Base-by-base conservation (phyloP, 345 rosid species). In the Eucalyptus urophylla region DNA sequence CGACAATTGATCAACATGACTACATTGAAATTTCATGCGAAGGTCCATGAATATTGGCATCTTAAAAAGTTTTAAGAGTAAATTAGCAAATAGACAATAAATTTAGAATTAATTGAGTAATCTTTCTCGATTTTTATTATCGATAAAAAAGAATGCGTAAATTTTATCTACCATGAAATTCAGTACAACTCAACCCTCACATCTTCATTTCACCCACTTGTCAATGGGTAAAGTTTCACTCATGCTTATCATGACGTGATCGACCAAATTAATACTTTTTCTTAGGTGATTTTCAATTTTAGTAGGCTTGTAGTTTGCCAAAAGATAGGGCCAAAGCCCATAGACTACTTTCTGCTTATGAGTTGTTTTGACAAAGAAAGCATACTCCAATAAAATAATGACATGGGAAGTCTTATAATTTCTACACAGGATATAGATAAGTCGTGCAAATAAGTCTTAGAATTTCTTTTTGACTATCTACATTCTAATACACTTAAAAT, bases 1-100 rank as follows among this genome's bases (percentile, higher is more conserved):
- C 2, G 1, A 5, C 13, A 69, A 33, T 69, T 33, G 4, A 1
- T 3, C 2, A 4, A 33, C 8, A 33, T 9, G 12, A 17, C 3
- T 31, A 15, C 4, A 16, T 69, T 33, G 12, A 17, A 69, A 31
- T 16, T 31, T 16, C 2, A 40, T 3, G 11, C 6, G 5, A 8
- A 69, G 24, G 11, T 16, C 4, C 9, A 69, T 0, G 4, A 31
- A 3, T 21, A 16, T 37, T 72, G 3, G 8, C 27, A 8, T 10
- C 22, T 19, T 72, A 11, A 6, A 76, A 37, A 37, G 5, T 37
- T 6, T 72, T 72, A 5, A 3, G 14, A 37, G 5, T 5, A 11
- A 37, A 37, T 37, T 3, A 6, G 25, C 14, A 33, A 19, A 5
- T 25, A 3, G 2, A 21, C 8, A 72, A 72, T 33, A 19, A 8